phyloP scores from a whole-genome alignment of 257 asterid genomes.

The Gynochthodes officinalis region DNA sequence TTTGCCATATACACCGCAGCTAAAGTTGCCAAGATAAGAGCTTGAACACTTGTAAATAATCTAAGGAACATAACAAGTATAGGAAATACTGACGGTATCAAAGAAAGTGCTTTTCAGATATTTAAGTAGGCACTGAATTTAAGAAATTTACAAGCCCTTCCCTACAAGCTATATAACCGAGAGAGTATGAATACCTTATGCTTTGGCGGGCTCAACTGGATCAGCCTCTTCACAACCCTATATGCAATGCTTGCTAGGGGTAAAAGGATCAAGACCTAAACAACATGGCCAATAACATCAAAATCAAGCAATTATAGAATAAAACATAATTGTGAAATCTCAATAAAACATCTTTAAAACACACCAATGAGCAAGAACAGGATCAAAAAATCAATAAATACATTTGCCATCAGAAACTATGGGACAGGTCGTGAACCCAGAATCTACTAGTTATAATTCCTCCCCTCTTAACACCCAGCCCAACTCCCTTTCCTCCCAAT shows the following conservation, averaged over 20 bases:
- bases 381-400: not conserved
- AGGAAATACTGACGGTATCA: too few relatives aligned
- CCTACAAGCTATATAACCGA: slow-evolving; percentile 10
- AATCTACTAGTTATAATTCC: too few relatives aligned
- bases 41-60: too few relatives aligned
- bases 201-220: slow-evolving; percentile 80
- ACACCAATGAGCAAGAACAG: not conserved
- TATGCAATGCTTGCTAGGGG: slow-evolving; percentile 90
- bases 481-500: too few relatives aligned
- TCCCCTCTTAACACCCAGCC: too few relatives aligned
- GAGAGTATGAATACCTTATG: slow-evolving; percentile 51
- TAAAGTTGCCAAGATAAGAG: too few relatives aligned
- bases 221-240: slow-evolving; percentile 72
- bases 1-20: too few relatives aligned
- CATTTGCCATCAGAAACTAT: not conserved
- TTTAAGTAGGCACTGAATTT: not conserved
- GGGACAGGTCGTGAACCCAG: too few relatives aligned
- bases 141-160: not conserved
- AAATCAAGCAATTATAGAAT: not conserved
- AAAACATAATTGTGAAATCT: not conserved
- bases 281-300: slow-evolving; percentile 17
- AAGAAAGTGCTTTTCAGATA: not conserved
- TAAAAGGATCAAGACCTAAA: slow-evolving; percentile 78
- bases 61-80: too few relatives aligned
- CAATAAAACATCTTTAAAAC: not conserved